Percentiles rank a stretch among this genome's conserved stretches.
phyloP scores from a whole-genome alignment of 169 alveolate genomes.

The Fabrea salina region DNA sequence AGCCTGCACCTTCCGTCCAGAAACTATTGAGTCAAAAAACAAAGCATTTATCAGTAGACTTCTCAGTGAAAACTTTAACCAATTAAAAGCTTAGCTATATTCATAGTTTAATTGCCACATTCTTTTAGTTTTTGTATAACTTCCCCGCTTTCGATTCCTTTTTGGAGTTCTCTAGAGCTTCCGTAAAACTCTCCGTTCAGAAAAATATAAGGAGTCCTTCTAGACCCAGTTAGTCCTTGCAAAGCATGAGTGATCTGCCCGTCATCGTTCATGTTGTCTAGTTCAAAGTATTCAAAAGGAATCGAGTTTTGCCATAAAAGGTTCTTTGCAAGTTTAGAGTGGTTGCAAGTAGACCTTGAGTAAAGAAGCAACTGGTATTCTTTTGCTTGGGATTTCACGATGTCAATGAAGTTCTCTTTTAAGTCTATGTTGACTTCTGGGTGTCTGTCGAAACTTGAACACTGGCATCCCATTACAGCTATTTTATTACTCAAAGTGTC shows the following conservation, averaged over 20 bases:
- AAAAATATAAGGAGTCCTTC: conserved; percentile 11
- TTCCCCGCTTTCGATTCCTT: conserved; percentile 23
- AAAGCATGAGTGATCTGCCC: neutral
- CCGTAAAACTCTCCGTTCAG: conserved; percentile 1
- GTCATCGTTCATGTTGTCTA: conserved; percentile 14
- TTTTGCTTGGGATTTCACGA: neutral
- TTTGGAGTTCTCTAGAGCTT: neutral
- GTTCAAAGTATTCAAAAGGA: conserved; percentile 28
- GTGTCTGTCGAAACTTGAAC: conserved; percentile 2
- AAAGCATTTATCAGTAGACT: too few relatives aligned
- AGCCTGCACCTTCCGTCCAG: too few relatives aligned
- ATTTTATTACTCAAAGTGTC: too few relatives aligned
- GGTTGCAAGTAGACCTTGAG: neutral
- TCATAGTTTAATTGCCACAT: too few relatives aligned
- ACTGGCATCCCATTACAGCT: conserved; percentile 12
- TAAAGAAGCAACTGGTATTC: conserved; percentile 13
- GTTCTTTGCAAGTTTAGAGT: neutral
- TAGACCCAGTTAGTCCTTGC: neutral
- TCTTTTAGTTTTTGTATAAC: too few relatives aligned
- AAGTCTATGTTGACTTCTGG: neutral
- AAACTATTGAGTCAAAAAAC: too few relatives aligned
- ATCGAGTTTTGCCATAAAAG: neutral
- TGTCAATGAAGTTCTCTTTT: neutral
- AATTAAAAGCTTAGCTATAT: too few relatives aligned
- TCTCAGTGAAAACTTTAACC: too few relatives aligned